phyloP scores from a whole-genome alignment of 441 rosid species.

The Arabidopsis hybrid region DNA sequence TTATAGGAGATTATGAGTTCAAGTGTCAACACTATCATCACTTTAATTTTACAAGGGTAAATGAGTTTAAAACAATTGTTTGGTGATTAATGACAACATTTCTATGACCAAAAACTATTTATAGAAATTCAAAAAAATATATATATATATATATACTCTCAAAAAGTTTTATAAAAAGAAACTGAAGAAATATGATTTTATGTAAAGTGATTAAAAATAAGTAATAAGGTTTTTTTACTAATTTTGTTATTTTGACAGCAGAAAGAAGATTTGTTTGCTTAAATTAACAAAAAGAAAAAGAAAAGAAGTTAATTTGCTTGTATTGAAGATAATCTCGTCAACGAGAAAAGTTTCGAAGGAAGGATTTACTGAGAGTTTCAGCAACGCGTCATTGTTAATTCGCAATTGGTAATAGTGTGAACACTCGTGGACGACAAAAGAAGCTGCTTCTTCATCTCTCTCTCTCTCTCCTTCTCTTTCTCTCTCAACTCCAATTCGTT shows the following conservation, averaged over 20 bases:
- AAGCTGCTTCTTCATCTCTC: conserved; percentile 40
- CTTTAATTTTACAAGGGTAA: no score
- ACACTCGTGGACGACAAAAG: conserved; percentile 44
- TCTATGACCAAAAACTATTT: no score
- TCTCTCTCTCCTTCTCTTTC: conserved; percentile 26
- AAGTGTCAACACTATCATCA: no score
- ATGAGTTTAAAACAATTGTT: not conserved
- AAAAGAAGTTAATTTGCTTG: not conserved
- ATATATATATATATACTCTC: no score
- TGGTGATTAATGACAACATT: not conserved
- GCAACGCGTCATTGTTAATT: conserved; percentile 44
- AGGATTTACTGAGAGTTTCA: conserved; percentile 34
- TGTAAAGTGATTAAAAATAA: no score
- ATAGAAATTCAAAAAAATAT: not conserved
- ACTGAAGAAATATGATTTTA: no score
- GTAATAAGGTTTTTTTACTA: not conserved
- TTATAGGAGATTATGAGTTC: no score
- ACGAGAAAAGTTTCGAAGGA: not conserved
- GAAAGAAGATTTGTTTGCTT: not conserved
- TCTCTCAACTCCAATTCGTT: conserved; percentile 17
- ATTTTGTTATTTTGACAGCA: not conserved
- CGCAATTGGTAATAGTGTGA: conserved; percentile 40
- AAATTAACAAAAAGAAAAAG: not conserved
- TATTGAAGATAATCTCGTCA: conserved; percentile 27
- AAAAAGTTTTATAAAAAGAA: no score